Percentiles rank a stretch among this genome's conserved stretches.
Evolutionary conservation across 2,329 filamentous ascomycete genomes (phyloP).

Genomic region (Berkeleyomyces rouxiae): DNA sequence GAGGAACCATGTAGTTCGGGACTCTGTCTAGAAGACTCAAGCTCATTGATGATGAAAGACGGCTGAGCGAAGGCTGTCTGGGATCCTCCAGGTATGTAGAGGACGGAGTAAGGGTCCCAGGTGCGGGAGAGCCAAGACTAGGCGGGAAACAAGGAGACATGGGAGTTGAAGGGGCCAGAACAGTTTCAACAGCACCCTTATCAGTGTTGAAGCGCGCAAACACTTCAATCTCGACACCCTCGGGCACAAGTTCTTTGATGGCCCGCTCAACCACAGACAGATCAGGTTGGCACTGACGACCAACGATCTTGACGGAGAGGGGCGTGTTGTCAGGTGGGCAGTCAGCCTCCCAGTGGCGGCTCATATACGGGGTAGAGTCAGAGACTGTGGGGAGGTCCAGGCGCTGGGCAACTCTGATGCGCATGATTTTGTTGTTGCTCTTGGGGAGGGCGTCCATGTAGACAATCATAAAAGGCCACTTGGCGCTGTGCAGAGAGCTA

Average conservation of each 20-base stretch:
- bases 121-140: background rate
- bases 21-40: slow-evolving; percentile 6
- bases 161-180: slow-evolving; percentile 1
- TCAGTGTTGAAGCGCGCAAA: slow-evolving; percentile 10
- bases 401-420: slow-evolving; percentile 34
- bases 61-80: slow-evolving; percentile 2
- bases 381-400: slow-evolving; percentile 28
- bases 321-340: slow-evolving; percentile 33
- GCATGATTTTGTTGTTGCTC: slow-evolving; percentile 40
- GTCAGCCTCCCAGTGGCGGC: slow-evolving; percentile 32
- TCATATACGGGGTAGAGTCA: slow-evolving; percentile 27
- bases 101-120: background rate
- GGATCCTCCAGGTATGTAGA: slow-evolving; percentile 7
- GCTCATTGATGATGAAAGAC: slow-evolving; percentile 9
- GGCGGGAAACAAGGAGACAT: background rate
- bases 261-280: slow-evolving; percentile 17
- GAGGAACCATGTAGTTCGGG: slow-evolving; percentile 25
- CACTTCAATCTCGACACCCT: slow-evolving; percentile 8
- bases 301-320: slow-evolving; percentile 26
- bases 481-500: slow-evolving; percentile 32
- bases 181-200: slow-evolving; percentile 11
- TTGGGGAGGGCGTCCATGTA: slow-evolving; percentile 40
- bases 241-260: slow-evolving; percentile 13
- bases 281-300: slow-evolving; percentile 22
- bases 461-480: slow-evolving; percentile 33